Evolutionary conservation across 306 rosid species (phyloP).

Genomic region (Fagus crenata): DNA sequence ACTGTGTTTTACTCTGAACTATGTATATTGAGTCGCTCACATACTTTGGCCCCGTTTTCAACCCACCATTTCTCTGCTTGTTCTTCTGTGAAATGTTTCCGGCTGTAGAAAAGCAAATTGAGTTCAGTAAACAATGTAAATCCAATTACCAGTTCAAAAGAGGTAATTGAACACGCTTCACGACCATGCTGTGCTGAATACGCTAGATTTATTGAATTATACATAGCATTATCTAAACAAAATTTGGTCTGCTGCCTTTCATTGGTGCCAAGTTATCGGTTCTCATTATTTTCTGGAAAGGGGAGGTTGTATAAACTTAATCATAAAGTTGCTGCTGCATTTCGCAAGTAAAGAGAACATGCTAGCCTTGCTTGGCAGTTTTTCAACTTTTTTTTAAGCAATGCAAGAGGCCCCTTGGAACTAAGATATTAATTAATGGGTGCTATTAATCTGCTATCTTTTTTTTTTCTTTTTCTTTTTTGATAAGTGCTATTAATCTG

Average conservation of each 20-base stretch:
- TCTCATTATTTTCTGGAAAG: background rate
- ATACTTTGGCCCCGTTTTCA: conserved; percentile 64
- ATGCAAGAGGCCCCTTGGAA: too few species aligned
- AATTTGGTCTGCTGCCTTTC: background rate
- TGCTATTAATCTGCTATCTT: too few species aligned
- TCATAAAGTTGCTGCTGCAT: background rate
- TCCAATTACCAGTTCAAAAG: conserved; percentile 20
- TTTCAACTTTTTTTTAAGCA: too few species aligned
- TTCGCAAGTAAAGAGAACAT: background rate
- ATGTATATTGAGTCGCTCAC: conserved; percentile 59
- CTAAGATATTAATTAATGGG: too few species aligned
- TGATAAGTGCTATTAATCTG: too few species aligned
- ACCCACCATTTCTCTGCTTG: conserved; percentile 93
- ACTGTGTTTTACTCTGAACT: conserved; percentile 41
- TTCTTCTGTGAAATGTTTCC: conserved; percentile 81
- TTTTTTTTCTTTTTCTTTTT: too few species aligned
- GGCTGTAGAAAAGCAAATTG: conserved; percentile 51
- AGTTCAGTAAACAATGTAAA: conserved; percentile 27
- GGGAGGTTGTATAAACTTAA: background rate
- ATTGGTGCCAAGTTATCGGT: background rate
- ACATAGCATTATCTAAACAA: background rate
- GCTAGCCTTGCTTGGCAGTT: background rate
- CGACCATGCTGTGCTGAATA: background rate
- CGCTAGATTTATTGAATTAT: background rate
- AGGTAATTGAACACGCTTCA: conserved; percentile 2